Conservation (phyloP, 164 flowering plant genomes). For the Paratinospora sagittata region DNA sequence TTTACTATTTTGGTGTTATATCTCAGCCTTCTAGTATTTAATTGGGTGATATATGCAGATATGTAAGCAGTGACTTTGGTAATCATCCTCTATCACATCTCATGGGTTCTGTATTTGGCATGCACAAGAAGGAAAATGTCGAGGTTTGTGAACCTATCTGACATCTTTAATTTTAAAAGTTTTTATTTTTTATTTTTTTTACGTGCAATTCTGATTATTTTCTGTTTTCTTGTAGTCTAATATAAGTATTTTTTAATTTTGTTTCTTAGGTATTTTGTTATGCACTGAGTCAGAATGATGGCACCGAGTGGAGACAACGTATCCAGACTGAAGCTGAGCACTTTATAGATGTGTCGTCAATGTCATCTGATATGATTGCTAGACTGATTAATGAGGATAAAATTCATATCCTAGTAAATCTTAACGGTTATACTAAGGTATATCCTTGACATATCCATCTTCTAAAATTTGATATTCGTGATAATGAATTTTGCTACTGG, state of each 20-base stretch:
- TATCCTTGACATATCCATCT: not conserved
- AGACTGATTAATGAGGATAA: conserved; percentile 77
- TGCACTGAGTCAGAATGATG: conserved; percentile 93
- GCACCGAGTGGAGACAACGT: conserved; percentile 91
- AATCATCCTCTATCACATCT: conserved; percentile 96
- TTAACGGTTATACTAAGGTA: conserved; percentile 98
- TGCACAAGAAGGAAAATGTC: conserved; percentile 80
- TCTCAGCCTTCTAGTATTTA: not conserved
- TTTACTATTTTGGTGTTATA: not conserved
- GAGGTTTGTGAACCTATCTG: conserved; percentile 46
- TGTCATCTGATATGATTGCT: conserved; percentile 91
- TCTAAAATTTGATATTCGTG: not conserved
- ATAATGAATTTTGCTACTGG: not conserved
- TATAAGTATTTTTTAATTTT: not conserved
- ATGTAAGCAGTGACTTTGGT: conserved; percentile 98
- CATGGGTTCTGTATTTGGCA: conserved; percentile 99
- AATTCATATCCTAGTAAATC: conserved; percentile 82
- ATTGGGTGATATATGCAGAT: conserved; percentile 31
- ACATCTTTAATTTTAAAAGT: not conserved
- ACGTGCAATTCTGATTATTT: not conserved
- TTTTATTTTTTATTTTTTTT: not conserved
- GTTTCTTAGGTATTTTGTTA: conserved; percentile 78
- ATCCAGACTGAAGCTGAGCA: conserved; percentile 90
- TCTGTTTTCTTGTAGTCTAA: not conserved
- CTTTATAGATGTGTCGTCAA: conserved; percentile 81